Conservation (phyloP, 2,329 filamentous ascomycete genomes). For the Hypocrella siamensis region DNA sequence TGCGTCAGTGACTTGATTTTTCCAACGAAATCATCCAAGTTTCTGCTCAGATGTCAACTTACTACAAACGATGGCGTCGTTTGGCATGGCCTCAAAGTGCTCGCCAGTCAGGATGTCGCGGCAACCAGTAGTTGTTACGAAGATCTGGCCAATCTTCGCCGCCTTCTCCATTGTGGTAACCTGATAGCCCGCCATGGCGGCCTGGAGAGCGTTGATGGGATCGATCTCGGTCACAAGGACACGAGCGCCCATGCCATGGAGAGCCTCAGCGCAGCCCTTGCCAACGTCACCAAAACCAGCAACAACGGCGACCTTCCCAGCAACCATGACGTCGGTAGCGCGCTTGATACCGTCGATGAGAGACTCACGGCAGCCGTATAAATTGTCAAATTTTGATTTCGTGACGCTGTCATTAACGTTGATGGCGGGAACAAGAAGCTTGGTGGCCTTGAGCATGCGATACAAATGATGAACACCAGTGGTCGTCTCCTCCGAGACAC, state of each 20-base stretch:
- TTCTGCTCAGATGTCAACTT: constrained; percentile 21
- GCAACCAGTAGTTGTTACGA: constrained; percentile 98
- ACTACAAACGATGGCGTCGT: constrained; percentile 98
- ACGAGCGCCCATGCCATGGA: constrained; percentile 92
- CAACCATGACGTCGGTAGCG: constrained; percentile 99
- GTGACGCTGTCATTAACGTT: constrained; percentile 99
- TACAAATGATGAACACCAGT: constrained; percentile 99
- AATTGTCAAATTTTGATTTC: constrained; percentile 99
- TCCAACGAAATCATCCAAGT: too few relatives aligned
- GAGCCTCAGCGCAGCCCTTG: constrained; percentile 94
- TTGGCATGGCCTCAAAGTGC: constrained; percentile 92
- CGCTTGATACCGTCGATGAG: constrained; percentile 99
- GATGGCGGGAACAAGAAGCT: constrained; percentile 86
- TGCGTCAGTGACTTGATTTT: constrained; percentile 1
- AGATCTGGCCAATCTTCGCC: constrained; percentile 79
- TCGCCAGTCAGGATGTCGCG: constrained; percentile 85
- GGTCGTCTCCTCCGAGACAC: constrained; percentile 98
- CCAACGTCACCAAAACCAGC: constrained; percentile 98
- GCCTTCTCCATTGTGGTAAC: constrained; percentile 98
- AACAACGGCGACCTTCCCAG: constrained; percentile 94
- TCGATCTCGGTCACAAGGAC: constrained; percentile 95
- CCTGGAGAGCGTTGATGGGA: constrained; percentile 98
- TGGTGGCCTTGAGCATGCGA: constrained; percentile 84
- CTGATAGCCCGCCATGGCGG: constrained; percentile 92
- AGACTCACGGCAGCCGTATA: constrained; percentile 98